These are phyloP conservation scores for Calonectria hongkongensis DNA, from an alignment of 2,329 filamentous ascomycete species.

Conservation along the genomic window DNA sequence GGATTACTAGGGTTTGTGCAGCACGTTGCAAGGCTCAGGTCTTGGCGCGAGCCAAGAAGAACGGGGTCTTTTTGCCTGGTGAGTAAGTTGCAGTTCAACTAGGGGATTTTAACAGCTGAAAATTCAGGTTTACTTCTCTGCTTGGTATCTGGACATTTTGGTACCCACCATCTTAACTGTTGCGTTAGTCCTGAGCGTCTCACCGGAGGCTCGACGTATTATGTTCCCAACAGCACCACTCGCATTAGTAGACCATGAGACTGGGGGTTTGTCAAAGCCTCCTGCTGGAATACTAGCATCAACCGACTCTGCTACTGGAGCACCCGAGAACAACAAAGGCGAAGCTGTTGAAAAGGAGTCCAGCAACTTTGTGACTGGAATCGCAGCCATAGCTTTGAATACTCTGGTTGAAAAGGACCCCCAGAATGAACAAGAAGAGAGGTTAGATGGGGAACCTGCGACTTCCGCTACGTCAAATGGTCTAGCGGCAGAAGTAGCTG, in stretches of 20 bases:
- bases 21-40: conserved; percentile 7
- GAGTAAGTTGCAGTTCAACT: neutral
- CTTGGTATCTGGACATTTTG: conserved; percentile 1
- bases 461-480: neutral
- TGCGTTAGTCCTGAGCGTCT: neutral
- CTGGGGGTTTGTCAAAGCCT: neutral
- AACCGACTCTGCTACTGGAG: neutral
- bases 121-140: neutral
- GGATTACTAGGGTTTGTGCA: conserved; percentile 8
- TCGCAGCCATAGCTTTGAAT: conserved; percentile 4
- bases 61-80: neutral
- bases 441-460: too few relatives aligned
- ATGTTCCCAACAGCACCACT: conserved; percentile 8
- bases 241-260: neutral
- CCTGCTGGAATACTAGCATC: conserved; percentile 4
- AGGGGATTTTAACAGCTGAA: neutral
- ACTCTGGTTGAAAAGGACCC: neutral
- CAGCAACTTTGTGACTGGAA: neutral
- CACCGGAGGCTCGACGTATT: neutral
- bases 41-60: conserved; percentile 11
- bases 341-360: conserved; percentile 10
- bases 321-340: neutral
- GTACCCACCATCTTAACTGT: neutral
- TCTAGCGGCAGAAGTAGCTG: neutral
- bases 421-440: neutral